A percentile compares a stretch with the other conserved stretches of the same genome.
These are phyloP conservation scores for Eragrostis tef DNA, from an alignment of 202 grass and related monocot species.

Conservation along the genomic window DNA sequence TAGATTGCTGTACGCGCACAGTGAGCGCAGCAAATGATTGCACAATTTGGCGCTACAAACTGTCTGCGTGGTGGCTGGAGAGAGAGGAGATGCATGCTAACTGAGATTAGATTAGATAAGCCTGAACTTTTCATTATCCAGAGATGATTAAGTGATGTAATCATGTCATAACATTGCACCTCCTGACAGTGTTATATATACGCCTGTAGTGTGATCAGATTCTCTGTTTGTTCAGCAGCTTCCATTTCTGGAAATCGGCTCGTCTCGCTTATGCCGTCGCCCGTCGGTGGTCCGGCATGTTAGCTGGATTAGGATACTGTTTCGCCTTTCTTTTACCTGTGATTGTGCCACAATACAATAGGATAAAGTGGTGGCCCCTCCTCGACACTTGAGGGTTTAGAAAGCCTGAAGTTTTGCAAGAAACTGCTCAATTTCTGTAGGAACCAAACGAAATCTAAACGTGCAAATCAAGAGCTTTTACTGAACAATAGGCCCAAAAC, in stretches of 20 bases:
- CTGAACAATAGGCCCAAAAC: neutral
- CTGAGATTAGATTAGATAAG: neutral
- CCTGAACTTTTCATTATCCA: constrained; percentile 31
- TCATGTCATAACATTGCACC: neutral
- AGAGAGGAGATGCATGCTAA: neutral
- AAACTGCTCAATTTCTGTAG: neutral
- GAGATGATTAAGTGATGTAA: constrained; percentile 41
- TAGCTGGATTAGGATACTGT: constrained; percentile 22
- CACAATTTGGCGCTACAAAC: constrained; percentile 48
- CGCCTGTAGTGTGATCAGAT: constrained; percentile 18
- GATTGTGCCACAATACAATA: neutral
- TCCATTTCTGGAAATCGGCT: constrained; percentile 48
- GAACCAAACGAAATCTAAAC: no score
- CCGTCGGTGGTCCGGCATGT: neutral
- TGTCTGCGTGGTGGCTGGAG: constrained; percentile 25
- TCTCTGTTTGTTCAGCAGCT: constrained; percentile 25
- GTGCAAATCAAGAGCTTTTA: no score
- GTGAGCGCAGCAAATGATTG: constrained; percentile 53
- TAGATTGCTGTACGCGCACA: constrained; percentile 42
- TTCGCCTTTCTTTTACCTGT: neutral
- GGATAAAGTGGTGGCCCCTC: neutral
- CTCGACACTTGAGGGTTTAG: neutral
- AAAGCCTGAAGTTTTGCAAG: neutral
- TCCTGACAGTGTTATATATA: constrained; percentile 15
- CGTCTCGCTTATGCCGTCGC: neutral